Evolutionary conservation across 805 yeast genomes (phyloP).

Genomic region (Saccharomyces paradoxus): DNA sequence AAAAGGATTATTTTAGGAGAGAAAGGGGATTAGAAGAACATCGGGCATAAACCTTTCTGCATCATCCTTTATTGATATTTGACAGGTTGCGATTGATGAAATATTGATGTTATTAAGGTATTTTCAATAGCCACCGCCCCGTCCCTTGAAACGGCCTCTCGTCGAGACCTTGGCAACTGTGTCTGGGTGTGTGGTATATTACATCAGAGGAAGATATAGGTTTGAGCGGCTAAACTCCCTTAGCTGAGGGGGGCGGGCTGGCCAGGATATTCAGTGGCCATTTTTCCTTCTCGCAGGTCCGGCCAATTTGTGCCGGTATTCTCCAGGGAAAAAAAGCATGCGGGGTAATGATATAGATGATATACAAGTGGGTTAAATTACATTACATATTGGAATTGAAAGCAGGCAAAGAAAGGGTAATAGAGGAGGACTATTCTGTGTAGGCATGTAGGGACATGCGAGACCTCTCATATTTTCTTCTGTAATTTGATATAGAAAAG

Average conservation of each 20-base stretch:
- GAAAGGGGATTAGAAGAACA: neutral
- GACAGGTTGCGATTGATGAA: neutral
- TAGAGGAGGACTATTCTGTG: neutral
- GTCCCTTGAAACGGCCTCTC: neutral
- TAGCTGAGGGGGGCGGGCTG: neutral
- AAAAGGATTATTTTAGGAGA: neutral
- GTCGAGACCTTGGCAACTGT: neutral
- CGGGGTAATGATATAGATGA: neutral
- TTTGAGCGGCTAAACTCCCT: neutral
- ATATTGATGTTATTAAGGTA: neutral
- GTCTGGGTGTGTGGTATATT: neutral
- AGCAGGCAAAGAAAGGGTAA: neutral
- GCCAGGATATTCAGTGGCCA: neutral
- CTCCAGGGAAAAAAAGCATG: neutral
- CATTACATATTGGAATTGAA: neutral
- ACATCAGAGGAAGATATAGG: neutral
- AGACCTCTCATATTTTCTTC: conserved; percentile 1
- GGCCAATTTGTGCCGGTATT: neutral
- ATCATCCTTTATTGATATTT: neutral
- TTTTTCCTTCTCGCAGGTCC: neutral
- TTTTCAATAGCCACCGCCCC: neutral
- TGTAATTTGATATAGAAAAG: conserved; percentile 64
- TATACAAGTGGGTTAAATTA: neutral
- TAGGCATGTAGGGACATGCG: neutral
- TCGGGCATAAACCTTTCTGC: neutral